Evolutionary conservation across 805 yeast genomes (phyloP), one percentile per base, ranked within the genome.

Genomic region (Tetrapisispora taiwanensis): DNA sequence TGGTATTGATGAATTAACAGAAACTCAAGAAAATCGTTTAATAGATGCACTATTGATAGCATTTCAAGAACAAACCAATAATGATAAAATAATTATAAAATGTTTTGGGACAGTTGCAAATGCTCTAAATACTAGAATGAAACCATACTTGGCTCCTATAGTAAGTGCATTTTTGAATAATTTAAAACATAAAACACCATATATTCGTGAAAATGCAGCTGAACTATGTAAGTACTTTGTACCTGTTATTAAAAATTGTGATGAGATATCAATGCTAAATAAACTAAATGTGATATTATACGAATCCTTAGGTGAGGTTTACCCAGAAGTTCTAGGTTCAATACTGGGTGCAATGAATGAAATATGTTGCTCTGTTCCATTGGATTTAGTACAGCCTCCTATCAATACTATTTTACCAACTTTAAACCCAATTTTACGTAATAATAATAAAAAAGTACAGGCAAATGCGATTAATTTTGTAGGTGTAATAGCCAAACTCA

Each of bases 281-380:
- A 83, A 83, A 53, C 66, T 90, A 43, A 79, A 88, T 5, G 73
- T 84, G 19, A 80, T 89, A 14, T 67, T 92, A 30, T 87, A 83
- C 60, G 99, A 92, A 60, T 83, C 92, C 13, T 70, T 92, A 9
- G 98, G 98, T 17, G 99, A 92, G 58, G 90, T 83, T 6, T 87
- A 79, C 51, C 98, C 98, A 0, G 95, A 88, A 42, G 97, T 88
- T 2, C 68, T 92, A 38, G 97, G 95, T 0, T 84, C 96, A 0
- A 74, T 90, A 2, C 66, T 92, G 14, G 74, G 75, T 15, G 95
- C 95, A 0, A 63, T 90, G 52, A 64, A 73, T 43, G 66, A 77
- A 12, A 79, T 89, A 33, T 74, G 86, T 17, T 64, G 71, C 2
- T 75, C 73, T 17, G 71, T 82, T 36, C 84, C 83, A 8, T 68